Base-by-base conservation (phyloP, 345 rosid species). In the Camelina hispida region DNA sequence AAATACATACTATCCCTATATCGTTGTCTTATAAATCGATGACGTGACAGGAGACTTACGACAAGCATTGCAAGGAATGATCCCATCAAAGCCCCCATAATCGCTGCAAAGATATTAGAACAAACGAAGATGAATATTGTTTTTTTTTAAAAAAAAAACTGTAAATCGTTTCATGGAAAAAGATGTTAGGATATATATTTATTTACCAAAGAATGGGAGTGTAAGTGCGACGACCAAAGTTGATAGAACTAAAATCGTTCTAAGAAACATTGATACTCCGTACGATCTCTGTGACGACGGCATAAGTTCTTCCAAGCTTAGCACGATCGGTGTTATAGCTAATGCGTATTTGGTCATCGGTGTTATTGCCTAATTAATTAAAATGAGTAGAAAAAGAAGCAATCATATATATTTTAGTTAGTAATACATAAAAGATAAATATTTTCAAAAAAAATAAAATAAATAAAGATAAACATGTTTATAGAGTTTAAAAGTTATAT, bases 331-430 rank as follows among this genome's bases (percentile, higher is more conserved):
- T 55, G 84, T 75, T 14, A 91, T 60, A 17, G 91, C 80, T 80
- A 91, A 68, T 8, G 96, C 94, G 59, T 84, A 91, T 85, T 91
- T 93, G 18, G 96, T 77, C 87, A 89, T 69, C 2, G 94, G 97
- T 66, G 84, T 85, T 71, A 89, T 82, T 38, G 86, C 89, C 96
- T 28, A 4, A 4, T 28, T 28, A 28, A 28, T 28, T 91, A 64
- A 44, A 75, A 23, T 11, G 12, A n/a, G 18, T 28, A 73, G 68
- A 44, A 43, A 55, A n/a, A 4, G 9, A 12, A 52, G n/a, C 22
- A 68, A 75, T 50, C 46, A 32, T 43, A 44, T 15, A 8, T 28
- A 28, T 28, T 28, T 28, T 28, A 28, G 30, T 12, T 12, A 14
- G 63, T 50, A 30, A 42, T 37, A 52, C 17, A 28, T 16, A 50